A percentile compares a stretch with the other conserved stretches of the same genome.
phyloP scores from a whole-genome alignment of 805 yeast genomes.

The Wickerhamiella allomyrinae region DNA sequence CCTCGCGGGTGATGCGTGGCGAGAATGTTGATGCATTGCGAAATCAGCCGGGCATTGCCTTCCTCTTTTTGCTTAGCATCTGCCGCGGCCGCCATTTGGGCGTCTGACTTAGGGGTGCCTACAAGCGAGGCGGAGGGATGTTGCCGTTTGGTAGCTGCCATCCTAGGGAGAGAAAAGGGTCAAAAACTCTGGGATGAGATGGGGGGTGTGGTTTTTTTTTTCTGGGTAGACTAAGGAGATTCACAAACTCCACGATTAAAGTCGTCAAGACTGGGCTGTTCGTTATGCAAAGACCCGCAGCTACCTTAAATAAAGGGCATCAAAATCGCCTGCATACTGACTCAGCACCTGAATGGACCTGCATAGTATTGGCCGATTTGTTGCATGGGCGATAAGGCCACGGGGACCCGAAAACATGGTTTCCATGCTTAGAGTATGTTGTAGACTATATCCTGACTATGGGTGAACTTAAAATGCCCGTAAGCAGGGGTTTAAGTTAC shows the following conservation, averaged over 20 bases:
- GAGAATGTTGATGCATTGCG: constrained; percentile 17
- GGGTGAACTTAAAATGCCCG: too few species aligned
- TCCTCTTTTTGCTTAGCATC: neutral
- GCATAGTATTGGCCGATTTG: too few species aligned
- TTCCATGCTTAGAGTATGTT: too few species aligned
- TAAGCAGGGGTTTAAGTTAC: too few species aligned
- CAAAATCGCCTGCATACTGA: neutral
- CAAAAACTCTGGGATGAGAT: too few species aligned
- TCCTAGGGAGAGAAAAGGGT: neutral
- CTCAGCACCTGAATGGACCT: neutral
- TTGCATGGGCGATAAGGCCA: too few species aligned
- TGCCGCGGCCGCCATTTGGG: neutral
- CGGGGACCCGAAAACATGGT: too few species aligned
- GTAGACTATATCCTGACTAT: too few species aligned
- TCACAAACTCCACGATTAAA: too few species aligned
- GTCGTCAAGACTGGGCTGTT: neutral
- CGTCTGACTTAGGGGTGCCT: constrained; percentile 4
- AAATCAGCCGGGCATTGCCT: constrained; percentile 14
- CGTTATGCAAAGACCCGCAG: neutral
- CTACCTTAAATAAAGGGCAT: neutral
- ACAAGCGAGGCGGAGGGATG: neutral
- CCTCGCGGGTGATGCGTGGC: constrained; percentile 16
- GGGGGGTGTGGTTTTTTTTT: too few species aligned
- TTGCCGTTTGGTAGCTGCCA: constrained; percentile 1
- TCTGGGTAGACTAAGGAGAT: too few species aligned